A percentile compares a stretch with the other conserved stretches of the same genome.
Evolutionary conservation across 345 rosid genomes (phyloP).

Genomic region (Rubroshorea leprosula): DNA sequence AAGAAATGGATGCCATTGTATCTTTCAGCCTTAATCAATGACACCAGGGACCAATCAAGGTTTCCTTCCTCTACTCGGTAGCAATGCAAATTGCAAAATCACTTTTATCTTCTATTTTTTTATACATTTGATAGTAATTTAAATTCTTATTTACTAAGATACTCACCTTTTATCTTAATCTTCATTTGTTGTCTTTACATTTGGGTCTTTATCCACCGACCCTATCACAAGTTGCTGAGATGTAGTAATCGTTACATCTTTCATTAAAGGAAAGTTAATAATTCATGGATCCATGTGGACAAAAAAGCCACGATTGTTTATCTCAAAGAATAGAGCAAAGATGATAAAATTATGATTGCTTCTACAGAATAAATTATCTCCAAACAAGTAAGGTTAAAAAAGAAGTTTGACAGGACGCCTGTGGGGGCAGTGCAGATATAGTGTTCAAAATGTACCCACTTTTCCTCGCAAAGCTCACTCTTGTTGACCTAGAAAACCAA

Average conservation of each 20-base stretch:
- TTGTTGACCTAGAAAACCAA: too few species aligned
- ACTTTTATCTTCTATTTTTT: too few species aligned
- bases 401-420: not conserved
- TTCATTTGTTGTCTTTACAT: too few species aligned
- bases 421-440: too few species aligned
- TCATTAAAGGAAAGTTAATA: not conserved
- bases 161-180: too few species aligned
- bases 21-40: conserved; percentile 52
- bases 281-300: conserved; percentile 12
- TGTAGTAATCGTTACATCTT: not conserved
- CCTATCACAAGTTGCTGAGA: not conserved
- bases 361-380: conserved; percentile 10
- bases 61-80: not conserved
- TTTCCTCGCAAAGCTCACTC: too few species aligned
- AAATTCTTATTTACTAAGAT: too few species aligned
- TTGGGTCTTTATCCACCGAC: not conserved
- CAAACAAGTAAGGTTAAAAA: not conserved
- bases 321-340: conserved; percentile 1
- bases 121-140: too few species aligned
- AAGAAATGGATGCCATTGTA: conserved; percentile 94
- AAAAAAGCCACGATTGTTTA: conserved; percentile 14
- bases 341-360: conserved; percentile 15
- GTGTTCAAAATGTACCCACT: too few species aligned
- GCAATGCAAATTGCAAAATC: not conserved
- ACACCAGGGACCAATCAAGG: too few species aligned